These are phyloP conservation scores for Pseudogymnoascus sp. DNA, from an alignment of 2,329 filamentous ascomycete species.

Conservation along the genomic window DNA sequence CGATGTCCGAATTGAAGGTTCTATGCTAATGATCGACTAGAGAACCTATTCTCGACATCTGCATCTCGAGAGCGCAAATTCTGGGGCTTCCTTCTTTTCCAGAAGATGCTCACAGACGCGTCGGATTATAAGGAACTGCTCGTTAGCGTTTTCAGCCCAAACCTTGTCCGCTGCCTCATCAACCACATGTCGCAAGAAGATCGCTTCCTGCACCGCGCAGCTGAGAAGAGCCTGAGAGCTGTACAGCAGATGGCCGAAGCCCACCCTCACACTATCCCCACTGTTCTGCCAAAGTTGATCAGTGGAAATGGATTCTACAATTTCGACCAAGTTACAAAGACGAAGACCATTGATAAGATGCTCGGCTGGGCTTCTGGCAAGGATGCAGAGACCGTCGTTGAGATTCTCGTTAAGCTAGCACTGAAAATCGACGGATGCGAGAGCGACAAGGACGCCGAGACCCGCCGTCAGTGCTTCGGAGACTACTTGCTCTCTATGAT, in stretches of 20 bases:
- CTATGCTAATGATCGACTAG: conserved; percentile 36
- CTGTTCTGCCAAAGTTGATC: conserved; percentile 61
- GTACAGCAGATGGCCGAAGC: conserved; percentile 59
- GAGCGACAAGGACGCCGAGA: conserved; percentile 22
- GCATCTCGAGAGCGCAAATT: conserved; percentile 86
- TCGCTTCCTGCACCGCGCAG: conserved; percentile 71
- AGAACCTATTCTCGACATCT: conserved; percentile 73
- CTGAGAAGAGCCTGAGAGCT: conserved; percentile 66
- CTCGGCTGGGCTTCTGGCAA: conserved; percentile 19
- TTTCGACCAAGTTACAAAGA: conserved; percentile 81
- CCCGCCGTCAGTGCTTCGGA: conserved; percentile 25
- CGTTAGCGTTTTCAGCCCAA: conserved; percentile 67
- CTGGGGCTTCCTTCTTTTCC: conserved; percentile 83
- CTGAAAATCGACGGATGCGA: conserved; percentile 30
- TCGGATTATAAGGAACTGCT: conserved; percentile 43
- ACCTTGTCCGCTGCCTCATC: conserved; percentile 72
- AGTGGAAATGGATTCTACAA: conserved; percentile 63
- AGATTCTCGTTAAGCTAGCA: conserved; percentile 41
- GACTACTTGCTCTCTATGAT: conserved; percentile 28
- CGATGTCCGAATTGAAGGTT: not conserved
- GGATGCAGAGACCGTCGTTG: conserved; percentile 36
- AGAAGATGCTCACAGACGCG: conserved; percentile 58
- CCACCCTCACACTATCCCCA: conserved; percentile 50
- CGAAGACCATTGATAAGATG: conserved; percentile 69
- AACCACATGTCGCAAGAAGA: conserved; percentile 76